Percentiles rank a stretch among this genome's conserved stretches.
phyloP scores from a whole-genome alignment of 202 grass and related monocot genomes.

The Schoenoplectus tabernaemontani region DNA sequence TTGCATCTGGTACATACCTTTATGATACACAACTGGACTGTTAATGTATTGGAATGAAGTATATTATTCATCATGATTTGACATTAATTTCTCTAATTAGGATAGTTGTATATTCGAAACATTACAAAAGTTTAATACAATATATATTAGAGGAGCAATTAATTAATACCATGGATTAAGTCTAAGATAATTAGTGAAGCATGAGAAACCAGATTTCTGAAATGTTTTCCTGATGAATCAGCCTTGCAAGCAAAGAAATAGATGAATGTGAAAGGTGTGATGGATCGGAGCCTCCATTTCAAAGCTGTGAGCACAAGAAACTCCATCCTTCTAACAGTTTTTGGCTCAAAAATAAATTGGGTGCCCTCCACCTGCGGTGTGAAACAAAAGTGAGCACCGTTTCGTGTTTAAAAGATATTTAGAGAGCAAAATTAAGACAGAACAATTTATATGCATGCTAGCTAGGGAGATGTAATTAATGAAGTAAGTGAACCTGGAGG shows the following conservation, averaged over 20 bases:
- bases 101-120: neutral
- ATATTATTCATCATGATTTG: neutral
- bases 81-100: neutral
- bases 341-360: slow-evolving; percentile 44
- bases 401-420: too few species aligned
- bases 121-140: neutral
- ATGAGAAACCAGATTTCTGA: slow-evolving; percentile 24
- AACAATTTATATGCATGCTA: too few species aligned
- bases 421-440: neutral
- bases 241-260: slow-evolving; percentile 45
- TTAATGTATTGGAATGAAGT: neutral
- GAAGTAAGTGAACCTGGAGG: slow-evolving; percentile 39
- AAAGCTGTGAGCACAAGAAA: slow-evolving; percentile 44
- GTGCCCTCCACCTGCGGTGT: slow-evolving; percentile 34
- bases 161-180: slow-evolving; percentile 37
- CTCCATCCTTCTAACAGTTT: slow-evolving; percentile 52
- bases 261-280: slow-evolving; percentile 53
- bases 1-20: neutral
- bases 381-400: neutral
- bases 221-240: slow-evolving; percentile 25
- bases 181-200: slow-evolving; percentile 34
- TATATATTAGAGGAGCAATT: neutral
- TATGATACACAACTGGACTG: neutral
- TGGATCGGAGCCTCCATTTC: slow-evolving; percentile 53
- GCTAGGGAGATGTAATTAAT: neutral